Conservation (phyloP, 225 moss, liverwort and hornwort genomes). For the Marchantia paleacea region DNA sequence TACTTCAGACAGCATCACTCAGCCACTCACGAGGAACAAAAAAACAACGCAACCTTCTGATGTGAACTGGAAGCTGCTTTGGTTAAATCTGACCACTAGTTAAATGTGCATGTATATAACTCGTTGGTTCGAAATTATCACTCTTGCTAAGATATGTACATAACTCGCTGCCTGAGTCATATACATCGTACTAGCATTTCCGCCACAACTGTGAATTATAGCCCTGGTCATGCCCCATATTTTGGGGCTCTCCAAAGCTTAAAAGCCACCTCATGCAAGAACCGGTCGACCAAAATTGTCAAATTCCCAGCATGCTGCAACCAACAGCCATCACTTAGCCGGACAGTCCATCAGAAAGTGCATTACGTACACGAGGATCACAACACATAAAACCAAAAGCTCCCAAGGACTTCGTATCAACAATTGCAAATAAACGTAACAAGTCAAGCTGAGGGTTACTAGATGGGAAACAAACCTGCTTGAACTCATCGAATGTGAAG, state of each 20-base stretch:
- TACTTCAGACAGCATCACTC: background rate
- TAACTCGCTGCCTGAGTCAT: background rate
- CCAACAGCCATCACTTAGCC: background rate
- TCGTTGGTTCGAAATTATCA: too few relatives aligned
- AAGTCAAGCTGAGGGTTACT: background rate
- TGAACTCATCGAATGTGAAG: conserved; percentile 64
- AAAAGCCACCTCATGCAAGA: conserved; percentile 88
- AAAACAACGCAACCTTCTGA: background rate
- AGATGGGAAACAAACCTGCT: conserved; percentile 39
- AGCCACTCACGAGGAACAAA: background rate
- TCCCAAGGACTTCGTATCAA: background rate
- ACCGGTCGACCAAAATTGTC: conserved; percentile 71
- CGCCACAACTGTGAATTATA: background rate
- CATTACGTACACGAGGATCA: background rate
- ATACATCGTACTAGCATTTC: background rate
- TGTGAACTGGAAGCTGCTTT: background rate
- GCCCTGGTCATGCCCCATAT: conserved; percentile 71
- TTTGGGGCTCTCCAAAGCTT: conserved; percentile 98
- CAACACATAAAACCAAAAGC: background rate
- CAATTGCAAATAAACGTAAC: background rate
- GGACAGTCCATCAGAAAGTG: background rate
- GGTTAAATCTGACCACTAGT: too few relatives aligned
- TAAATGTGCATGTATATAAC: too few relatives aligned
- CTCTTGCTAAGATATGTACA: too few relatives aligned
- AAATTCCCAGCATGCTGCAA: conserved; percentile 70